phyloP scores from a whole-genome alignment of 371 early-diverging fungal genomes.

The Mortierella sp. region DNA sequence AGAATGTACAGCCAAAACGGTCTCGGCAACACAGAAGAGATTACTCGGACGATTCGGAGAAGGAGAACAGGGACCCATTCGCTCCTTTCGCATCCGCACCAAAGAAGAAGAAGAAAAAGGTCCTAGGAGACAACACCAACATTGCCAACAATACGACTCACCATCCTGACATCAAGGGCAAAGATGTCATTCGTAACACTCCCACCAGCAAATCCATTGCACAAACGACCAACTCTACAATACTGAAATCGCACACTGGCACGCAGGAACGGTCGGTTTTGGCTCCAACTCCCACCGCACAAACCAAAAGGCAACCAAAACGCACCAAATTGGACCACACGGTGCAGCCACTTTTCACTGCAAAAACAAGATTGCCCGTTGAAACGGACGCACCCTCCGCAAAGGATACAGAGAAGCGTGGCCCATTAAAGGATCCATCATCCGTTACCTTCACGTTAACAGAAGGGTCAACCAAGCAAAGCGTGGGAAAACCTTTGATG shows the following conservation, averaged over 20 bases:
- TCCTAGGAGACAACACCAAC: slow-evolving; percentile 27
- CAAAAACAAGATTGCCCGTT: too few species aligned
- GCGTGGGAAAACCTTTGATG: too few species aligned
- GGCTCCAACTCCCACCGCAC: neutral
- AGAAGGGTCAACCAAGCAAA: too few species aligned
- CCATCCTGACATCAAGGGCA: slow-evolving; percentile 6
- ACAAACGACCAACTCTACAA: neutral
- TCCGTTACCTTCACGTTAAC: too few species aligned
- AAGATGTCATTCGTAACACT: slow-evolving; percentile 3
- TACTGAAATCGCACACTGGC: neutral
- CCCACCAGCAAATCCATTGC: neutral
- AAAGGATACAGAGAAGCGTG: too few species aligned
- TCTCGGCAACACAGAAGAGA: neutral
- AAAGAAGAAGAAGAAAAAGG: neutral
- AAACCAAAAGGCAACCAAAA: neutral
- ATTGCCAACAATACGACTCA: slow-evolving; percentile 6
- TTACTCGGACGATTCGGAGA: slow-evolving; percentile 21
- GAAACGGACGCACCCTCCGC: neutral
- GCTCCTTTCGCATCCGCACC: neutral
- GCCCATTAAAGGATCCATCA: too few species aligned
- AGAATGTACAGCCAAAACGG: slow-evolving; percentile 16
- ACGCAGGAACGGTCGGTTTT: neutral
- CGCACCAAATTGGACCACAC: neutral
- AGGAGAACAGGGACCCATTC: slow-evolving; percentile 33
- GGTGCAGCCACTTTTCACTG: neutral